Percentiles rank a stretch among this genome's conserved stretches.
These are phyloP conservation scores for Diaporthe citri DNA, from an alignment of 2,329 filamentous ascomycete species.

Conservation along the genomic window DNA sequence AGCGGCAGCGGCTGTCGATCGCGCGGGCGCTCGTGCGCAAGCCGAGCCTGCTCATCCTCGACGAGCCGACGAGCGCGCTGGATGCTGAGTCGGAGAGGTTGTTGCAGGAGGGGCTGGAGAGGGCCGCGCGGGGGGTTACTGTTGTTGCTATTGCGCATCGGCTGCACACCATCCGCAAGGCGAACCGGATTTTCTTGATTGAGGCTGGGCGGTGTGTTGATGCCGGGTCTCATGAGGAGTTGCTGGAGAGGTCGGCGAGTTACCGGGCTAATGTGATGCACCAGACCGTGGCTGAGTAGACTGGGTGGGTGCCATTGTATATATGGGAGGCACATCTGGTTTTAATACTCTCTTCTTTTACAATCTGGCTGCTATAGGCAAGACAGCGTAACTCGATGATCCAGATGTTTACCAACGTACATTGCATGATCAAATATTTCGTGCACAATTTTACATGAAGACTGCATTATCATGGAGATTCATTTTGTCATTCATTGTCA, in stretches of 20 bases:
- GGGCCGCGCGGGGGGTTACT: constrained; percentile 55
- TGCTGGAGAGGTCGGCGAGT: constrained; percentile 46
- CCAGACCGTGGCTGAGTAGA: constrained; percentile 45
- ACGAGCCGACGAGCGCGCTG: constrained; percentile 78
- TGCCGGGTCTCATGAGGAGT: constrained; percentile 48
- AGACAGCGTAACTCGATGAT: too few species aligned
- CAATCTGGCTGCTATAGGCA: too few species aligned
- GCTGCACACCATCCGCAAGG: constrained; percentile 57
- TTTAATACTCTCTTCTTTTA: neutral
- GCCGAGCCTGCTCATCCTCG: constrained; percentile 75
- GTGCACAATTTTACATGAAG: too few species aligned
- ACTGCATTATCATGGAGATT: neutral
- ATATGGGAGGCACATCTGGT: neutral
- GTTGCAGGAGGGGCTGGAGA: constrained; percentile 70
- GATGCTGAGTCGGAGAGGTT: constrained; percentile 71
- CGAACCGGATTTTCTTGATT: constrained; percentile 58
- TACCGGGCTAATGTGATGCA: constrained; percentile 51
- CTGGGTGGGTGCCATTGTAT: neutral
- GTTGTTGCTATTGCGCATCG: constrained; percentile 60
- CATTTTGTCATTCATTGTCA: neutral
- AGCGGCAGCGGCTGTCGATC: constrained; percentile 77
- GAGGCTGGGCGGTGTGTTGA: constrained; percentile 56
- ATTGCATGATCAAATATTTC: too few species aligned
- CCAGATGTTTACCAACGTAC: too few species aligned
- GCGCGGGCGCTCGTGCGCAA: constrained; percentile 75